Conservation (phyloP, 2,329 filamentous ascomycete species). For the Daldinia sp. region DNA sequence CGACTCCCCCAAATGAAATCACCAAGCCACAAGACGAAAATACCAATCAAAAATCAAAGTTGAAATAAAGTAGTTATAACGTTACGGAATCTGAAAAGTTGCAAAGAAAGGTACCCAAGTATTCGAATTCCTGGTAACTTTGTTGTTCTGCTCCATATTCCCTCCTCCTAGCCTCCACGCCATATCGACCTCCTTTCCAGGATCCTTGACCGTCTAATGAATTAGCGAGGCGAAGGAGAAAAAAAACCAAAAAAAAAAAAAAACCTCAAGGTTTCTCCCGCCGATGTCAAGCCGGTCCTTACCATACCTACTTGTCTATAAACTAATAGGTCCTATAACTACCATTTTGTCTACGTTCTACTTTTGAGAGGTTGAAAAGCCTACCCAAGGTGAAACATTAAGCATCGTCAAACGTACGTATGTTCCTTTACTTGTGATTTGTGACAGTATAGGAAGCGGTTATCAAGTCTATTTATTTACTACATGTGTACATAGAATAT, state of each 20-base stretch:
- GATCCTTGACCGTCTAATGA: slow-evolving; percentile 29
- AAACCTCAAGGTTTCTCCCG: slow-evolving; percentile 30
- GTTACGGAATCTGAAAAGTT: not conserved
- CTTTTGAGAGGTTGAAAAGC: not conserved
- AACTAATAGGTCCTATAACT: not conserved
- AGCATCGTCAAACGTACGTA: not conserved
- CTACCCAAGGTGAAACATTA: not conserved
- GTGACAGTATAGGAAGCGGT: slow-evolving; percentile 10
- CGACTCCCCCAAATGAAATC: not conserved
- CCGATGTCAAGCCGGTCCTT: slow-evolving; percentile 9
- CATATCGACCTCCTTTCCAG: slow-evolving; percentile 2
- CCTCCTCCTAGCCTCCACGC: slow-evolving; percentile 11
- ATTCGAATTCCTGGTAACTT: slow-evolving; percentile 13
- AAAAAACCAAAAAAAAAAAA: slow-evolving; percentile 8
- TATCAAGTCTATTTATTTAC: slow-evolving; percentile 17
- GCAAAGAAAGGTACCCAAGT: not conserved
- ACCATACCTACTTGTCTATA: not conserved
- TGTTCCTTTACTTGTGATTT: slow-evolving; percentile 1
- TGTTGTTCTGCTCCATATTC: slow-evolving; percentile 8
- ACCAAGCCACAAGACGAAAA: not conserved
- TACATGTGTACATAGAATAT: too few species aligned
- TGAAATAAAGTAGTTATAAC: too few species aligned
- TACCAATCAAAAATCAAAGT: not conserved
- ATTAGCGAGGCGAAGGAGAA: not conserved
- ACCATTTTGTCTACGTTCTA: not conserved